Evolutionary conservation across 2,329 filamentous ascomycete species (phyloP).

Genomic region (Didymella glomerata): DNA sequence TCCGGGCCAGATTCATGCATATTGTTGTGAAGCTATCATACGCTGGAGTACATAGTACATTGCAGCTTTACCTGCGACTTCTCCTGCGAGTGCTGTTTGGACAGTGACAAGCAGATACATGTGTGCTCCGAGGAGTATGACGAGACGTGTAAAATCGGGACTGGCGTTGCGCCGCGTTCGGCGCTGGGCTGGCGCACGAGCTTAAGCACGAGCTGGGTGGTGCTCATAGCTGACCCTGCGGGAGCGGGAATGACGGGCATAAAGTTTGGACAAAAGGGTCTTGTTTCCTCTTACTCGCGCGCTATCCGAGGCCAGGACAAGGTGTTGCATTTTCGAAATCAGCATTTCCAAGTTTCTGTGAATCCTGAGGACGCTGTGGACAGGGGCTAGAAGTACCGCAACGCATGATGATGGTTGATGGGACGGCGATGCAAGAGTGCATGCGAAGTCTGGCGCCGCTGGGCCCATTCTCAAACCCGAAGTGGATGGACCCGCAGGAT

Average conservation of each 20-base stretch:
- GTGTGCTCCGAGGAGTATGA: slow-evolving; percentile 27
- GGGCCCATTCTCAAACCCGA: slow-evolving; percentile 31
- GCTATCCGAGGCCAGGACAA: slow-evolving; percentile 29
- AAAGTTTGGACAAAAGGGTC: slow-evolving; percentile 48
- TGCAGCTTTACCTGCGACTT: slow-evolving; percentile 14
- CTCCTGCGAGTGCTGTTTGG: slow-evolving; percentile 21
- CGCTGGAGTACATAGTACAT: slow-evolving; percentile 23
- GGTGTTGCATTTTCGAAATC: background rate
- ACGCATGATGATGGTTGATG: slow-evolving; percentile 38
- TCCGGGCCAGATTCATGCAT: slow-evolving; percentile 39
- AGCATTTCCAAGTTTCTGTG: slow-evolving; percentile 13
- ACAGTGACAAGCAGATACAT: slow-evolving; percentile 26
- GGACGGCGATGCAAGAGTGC: slow-evolving; percentile 34
- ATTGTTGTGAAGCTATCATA: slow-evolving; percentile 24
- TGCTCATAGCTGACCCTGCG: slow-evolving; percentile 41
- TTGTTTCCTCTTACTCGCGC: slow-evolving; percentile 32
- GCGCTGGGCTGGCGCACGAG: slow-evolving; percentile 39
- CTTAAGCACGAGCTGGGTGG: slow-evolving; percentile 26
- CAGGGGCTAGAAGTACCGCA: slow-evolving; percentile 16
- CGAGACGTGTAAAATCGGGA: slow-evolving; percentile 34
- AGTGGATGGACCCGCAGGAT: slow-evolving; percentile 36
- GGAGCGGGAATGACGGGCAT: slow-evolving; percentile 53
- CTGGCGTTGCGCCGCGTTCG: slow-evolving; percentile 36
- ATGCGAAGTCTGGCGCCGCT: slow-evolving; percentile 37
- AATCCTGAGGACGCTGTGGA: slow-evolving; percentile 17